Conservation (phyloP, 1,284 basidiomycete species). For the Earliella scabrosa region DNA sequence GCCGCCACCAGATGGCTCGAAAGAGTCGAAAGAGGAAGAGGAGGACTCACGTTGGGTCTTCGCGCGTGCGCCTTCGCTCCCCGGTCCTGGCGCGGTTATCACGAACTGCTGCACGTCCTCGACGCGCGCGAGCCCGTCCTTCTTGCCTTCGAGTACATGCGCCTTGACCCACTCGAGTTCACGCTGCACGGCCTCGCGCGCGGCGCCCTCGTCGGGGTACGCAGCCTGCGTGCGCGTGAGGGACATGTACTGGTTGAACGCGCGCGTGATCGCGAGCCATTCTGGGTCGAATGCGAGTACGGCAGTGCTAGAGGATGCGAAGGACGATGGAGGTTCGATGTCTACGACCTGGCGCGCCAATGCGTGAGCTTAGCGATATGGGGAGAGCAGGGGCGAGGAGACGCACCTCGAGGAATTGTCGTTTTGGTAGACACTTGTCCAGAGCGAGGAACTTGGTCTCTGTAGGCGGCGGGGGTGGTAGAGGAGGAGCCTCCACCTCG, state of each 20-base stretch:
- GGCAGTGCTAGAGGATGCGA: constrained; percentile 8
- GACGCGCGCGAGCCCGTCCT: constrained; percentile 44
- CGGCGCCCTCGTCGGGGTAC: constrained; percentile 64
- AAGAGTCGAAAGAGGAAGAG: not conserved
- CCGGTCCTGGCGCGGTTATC: constrained; percentile 73
- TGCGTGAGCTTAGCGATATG: not conserved
- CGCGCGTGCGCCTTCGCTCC: constrained; percentile 40
- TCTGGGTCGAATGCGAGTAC: constrained; percentile 76
- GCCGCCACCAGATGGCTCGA: too few species aligned
- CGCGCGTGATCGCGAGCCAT: constrained; percentile 94
- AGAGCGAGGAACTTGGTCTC: constrained; percentile 88
- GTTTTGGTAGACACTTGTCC: constrained; percentile 87
- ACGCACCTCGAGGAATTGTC: constrained; percentile 85
- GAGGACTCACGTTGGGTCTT: constrained; percentile 51
- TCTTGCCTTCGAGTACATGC: constrained; percentile 45
- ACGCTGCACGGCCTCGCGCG: constrained; percentile 61
- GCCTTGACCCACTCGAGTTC: constrained; percentile 71
- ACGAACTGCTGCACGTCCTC: constrained; percentile 73
- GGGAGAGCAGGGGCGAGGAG: not conserved
- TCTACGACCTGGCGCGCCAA: constrained; percentile 66
- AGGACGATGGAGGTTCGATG: constrained; percentile 40
- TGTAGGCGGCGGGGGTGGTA: constrained; percentile 34
- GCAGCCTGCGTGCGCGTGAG: constrained; percentile 47
- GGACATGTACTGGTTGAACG: constrained; percentile 83
- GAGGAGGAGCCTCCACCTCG: constrained; percentile 42